Base-by-base conservation (phyloP, 2,329 filamentous ascomycete genomes). In the Raffaelea deltoideospora region DNA sequence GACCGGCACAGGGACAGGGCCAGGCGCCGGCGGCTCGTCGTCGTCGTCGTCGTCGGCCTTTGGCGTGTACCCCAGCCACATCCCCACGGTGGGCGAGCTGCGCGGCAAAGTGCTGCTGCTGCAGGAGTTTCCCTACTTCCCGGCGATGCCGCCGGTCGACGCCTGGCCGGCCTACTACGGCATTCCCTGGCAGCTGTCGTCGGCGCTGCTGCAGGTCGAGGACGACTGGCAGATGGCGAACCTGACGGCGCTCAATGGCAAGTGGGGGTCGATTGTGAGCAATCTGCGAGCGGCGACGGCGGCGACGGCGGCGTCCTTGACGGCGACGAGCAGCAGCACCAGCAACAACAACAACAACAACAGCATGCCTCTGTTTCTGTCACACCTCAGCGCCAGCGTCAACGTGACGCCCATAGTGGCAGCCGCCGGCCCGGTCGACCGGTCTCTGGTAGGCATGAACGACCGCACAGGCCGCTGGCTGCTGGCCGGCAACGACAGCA, bases 381-480 rank as follows among this genome's bases (percentile, higher is more conserved):
- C 61, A 15, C 65, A 68, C 46, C 43, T 65, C 18, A 66, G 61
- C 14, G 65, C 64, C 13, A 61, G 58, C 17, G 56, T 66, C 3
- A 63, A 62, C 27, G 62, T 68, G 10, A 42, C 63, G 40, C 65
- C 65, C 27, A 64, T 68, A 35, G 61, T 64, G 45, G 65, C 63
- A 2, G 64, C 64, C 10, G 64, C 64, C 0, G 64, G 65, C 0
- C 56, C 61, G n/a, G 45, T 47, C 36, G 60, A 64, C 43, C 49
- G 51, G 30, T 40, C 43, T 14, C 51, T 64, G 4, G 45, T 47
- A n/a, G 64, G 64, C 21, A 64, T 67, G 54, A 68, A 68, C 38
- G 63, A 67, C 43, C 56, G 58, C 51, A 65, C 63, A 24, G 63
- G 63, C 23, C 49, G 51, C 43, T 67, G 60, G 58, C 50, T 66